Conservation (phyloP, 257 asterid genomes). For the Haberlea rhodopensis region DNA sequence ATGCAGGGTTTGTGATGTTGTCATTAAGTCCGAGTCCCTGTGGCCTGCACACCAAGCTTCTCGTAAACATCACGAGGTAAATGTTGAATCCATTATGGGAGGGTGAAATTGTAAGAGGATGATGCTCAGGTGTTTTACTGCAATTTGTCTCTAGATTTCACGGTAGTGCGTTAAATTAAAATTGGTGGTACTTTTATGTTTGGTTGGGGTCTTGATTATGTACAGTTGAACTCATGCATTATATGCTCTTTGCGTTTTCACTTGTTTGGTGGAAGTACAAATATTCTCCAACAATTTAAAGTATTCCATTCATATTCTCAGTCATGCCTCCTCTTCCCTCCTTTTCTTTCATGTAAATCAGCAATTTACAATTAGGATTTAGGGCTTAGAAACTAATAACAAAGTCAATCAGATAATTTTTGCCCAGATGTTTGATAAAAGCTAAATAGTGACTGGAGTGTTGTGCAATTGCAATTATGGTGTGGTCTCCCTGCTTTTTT, state of each 20-base stretch:
- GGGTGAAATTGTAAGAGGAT: not conserved
- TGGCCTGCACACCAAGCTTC: slow-evolving; percentile 99
- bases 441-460: not conserved
- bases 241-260: not conserved
- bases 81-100: slow-evolving; percentile 7
- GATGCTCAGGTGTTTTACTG: not conserved
- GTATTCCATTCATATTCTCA: not conserved
- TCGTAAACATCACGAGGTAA: slow-evolving; percentile 83
- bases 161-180: not conserved
- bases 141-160: not conserved
- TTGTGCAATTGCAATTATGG: not conserved
- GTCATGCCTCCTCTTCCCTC: not conserved
- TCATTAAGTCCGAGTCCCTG: slow-evolving; percentile 68
- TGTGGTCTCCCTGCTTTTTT: not conserved
- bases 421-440: not conserved
- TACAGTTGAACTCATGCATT: not conserved
- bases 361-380: slow-evolving; percentile 14
- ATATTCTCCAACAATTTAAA: slow-evolving; percentile 2
- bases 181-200: not conserved
- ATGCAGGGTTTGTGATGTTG: slow-evolving; percentile 79
- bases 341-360: not conserved
- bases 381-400: slow-evolving; percentile 15
- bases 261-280: not conserved
- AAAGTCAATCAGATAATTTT: too few relatives aligned
- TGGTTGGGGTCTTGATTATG: slow-evolving; percentile 5